phyloP scores from a whole-genome alignment of 208 protist genomes.

The Wallacemonas collosoma region DNA sequence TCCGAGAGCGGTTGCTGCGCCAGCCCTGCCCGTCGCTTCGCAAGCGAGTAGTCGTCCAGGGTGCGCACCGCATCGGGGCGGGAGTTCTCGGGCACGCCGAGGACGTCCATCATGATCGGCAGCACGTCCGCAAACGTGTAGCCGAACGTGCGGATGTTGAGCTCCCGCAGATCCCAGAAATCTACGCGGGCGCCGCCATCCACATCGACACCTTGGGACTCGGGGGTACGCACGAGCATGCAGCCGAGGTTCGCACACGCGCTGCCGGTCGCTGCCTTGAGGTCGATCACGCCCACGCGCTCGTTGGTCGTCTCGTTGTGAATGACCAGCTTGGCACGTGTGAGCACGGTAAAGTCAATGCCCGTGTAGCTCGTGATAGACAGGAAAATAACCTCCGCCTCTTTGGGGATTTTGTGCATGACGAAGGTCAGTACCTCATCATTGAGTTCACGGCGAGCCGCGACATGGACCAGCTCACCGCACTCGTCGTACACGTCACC shows the following conservation, averaged over 20 bases:
- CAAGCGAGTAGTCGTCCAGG: conserved; percentile 67
- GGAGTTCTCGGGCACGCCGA: conserved; percentile 50
- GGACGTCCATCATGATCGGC: conserved; percentile 66
- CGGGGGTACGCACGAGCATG: conserved; percentile 62
- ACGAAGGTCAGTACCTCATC: conserved; percentile 83
- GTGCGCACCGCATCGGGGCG: conserved; percentile 50
- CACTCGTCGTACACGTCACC: conserved; percentile 30
- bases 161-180: conserved; percentile 75
- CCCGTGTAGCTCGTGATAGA: conserved; percentile 81
- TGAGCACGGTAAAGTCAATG: conserved; percentile 58
- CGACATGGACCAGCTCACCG: conserved; percentile 16
- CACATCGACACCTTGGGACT: conserved; percentile 4
- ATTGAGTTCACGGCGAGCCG: conserved; percentile 44
- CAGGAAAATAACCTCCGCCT: conserved; percentile 74
- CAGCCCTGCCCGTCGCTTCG: conserved; percentile 36
- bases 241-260: conserved; percentile 64
- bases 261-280: conserved; percentile 57
- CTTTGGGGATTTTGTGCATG: conserved; percentile 69
- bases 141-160: conserved; percentile 76
- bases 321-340: conserved; percentile 43
- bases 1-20: conserved; percentile 50
- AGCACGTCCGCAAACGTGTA: conserved; percentile 86
- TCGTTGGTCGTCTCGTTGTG: conserved; percentile 74
- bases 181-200: neutral
- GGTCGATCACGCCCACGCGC: conserved; percentile 55